Evolutionary conservation across 2,329 filamentous ascomycete species (phyloP).

Genomic region (Elsinoe necatrix): DNA sequence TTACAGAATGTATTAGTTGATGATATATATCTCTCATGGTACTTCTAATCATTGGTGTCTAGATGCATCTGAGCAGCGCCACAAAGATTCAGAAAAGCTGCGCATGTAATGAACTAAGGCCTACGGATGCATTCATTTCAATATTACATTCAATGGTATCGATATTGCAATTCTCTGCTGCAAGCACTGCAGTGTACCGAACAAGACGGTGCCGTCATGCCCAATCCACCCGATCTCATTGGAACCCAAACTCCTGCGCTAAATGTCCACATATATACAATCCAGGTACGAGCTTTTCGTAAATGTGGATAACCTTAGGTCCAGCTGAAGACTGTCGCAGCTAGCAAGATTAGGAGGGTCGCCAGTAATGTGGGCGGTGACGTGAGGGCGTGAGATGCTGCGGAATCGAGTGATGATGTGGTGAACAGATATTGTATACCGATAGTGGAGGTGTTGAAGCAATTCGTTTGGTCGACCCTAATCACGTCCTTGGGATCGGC

Average conservation of each 20-base stretch:
- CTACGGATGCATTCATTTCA: too few relatives aligned
- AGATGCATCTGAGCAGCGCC: too few relatives aligned
- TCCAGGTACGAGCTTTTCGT: not conserved
- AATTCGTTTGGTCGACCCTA: conserved; percentile 72
- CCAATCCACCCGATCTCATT: not conserved
- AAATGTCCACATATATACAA: not conserved
- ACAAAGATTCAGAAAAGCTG: too few relatives aligned
- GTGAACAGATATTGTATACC: conserved; percentile 71
- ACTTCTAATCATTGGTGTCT: too few relatives aligned
- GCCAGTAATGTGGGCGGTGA: not conserved
- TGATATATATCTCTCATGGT: too few relatives aligned
- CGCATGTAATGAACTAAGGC: too few relatives aligned
- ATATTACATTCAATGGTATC: too few relatives aligned
- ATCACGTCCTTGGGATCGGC: conserved; percentile 68
- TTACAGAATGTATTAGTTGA: too few relatives aligned
- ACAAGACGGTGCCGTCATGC: too few relatives aligned
- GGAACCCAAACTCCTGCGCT: not conserved
- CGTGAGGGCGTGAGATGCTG: not conserved
- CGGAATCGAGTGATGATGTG: conserved; percentile 26
- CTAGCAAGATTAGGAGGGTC: not conserved
- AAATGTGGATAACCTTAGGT: not conserved
- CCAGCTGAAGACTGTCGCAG: not conserved
- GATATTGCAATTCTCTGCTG: too few relatives aligned
- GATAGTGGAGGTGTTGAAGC: conserved; percentile 75
- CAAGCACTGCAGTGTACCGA: too few relatives aligned